Evolutionary conservation across 176 grass and related monocot species (phyloP), one percentile per base, ranked within the genome.

Genomic region (Rhynchospora tenuis): DNA sequence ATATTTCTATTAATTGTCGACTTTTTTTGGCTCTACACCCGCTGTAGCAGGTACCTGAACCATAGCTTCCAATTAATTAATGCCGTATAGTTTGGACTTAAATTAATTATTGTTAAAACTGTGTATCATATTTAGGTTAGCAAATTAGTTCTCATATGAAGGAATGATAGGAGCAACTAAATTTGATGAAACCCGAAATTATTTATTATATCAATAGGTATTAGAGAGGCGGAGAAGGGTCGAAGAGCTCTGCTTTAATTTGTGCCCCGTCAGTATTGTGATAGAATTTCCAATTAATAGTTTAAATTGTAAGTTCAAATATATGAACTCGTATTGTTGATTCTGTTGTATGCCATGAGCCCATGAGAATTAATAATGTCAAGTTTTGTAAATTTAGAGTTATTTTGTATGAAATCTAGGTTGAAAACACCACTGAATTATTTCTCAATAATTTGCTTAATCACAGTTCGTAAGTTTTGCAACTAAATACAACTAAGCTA

Each of bases 11-110:
- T 33, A 59, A 64, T 59, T 71, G 52, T 24, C 29, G 6, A 55
- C 47, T 4, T 54, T 73, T 33, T 64, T 70, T 54, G 17, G 19
- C 42, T 50, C 61, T 56, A 8, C 60, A 51, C 57, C 62, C 8
- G 0, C 64, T 84, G 81, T 84, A 73, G 52, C 71, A 52, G 47
- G n/a, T 75, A 75, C 45, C 71, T 75, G 71, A 75, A 54, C 52
- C 46, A 75, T 20, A 75, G 71, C 71, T 28, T 52, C 23, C n/a
- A n/a, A n/a, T n/a, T n/a, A 42, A 65, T 31, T 65, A 65, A 68
- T 33, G 29, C 27, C 28, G 42, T 68, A 68, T 17, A 42, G 29
- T 15, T 42, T 17, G 62, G 24, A 64, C 16, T 64, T 43, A 6
- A 2, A 68, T 19, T 61, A 61, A 10, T 10, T 61, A 61, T 61